Conservation (phyloP, 2,329 filamentous ascomycete genomes). For the Cucurbitaria berberidis region DNA sequence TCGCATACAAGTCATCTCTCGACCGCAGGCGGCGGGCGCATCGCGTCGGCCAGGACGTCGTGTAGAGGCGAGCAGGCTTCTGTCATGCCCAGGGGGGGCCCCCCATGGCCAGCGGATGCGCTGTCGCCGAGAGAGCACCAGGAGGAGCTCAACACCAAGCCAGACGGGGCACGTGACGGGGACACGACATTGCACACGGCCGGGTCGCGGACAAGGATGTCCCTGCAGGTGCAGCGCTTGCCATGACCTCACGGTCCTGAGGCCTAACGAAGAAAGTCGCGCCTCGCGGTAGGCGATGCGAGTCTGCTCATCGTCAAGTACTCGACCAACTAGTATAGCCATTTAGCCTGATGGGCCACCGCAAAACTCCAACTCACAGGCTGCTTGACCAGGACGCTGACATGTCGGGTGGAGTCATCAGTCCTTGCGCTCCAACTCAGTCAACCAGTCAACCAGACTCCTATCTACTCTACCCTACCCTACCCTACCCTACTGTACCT, state of each 20-base stretch:
- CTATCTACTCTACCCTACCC: too few relatives aligned
- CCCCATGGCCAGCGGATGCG: constrained; percentile 7
- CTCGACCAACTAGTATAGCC: constrained; percentile 37
- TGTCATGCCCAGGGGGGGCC: too few relatives aligned
- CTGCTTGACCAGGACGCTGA: constrained; percentile 23
- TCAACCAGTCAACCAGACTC: too few relatives aligned
- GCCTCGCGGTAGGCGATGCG: constrained; percentile 16
- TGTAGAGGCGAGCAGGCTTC: constrained; percentile 3
- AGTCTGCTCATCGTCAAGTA: constrained; percentile 22
- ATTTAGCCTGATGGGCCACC: constrained; percentile 45
- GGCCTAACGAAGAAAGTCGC: constrained; percentile 13
- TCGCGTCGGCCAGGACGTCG: constrained; percentile 1
- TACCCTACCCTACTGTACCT: too few relatives aligned
- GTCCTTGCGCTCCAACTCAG: constrained; percentile 18
- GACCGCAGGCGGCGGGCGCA: constrained; percentile 28
- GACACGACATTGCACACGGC: constrained; percentile 8
- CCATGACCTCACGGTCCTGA: constrained; percentile 21
- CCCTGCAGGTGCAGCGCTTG: constrained; percentile 18
- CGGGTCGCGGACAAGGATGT: constrained; percentile 9
- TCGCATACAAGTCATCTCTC: constrained; percentile 35
- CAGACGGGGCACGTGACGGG: constrained; percentile 18
- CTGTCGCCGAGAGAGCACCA: constrained; percentile 10
- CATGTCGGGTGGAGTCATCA: too few relatives aligned
- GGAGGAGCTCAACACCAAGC: constrained; percentile 5
- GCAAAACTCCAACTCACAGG: constrained; percentile 17